These are phyloP conservation scores for Leccinum broughii DNA, from an alignment of 768 basidiomycete genomes.

Conservation along the genomic window DNA sequence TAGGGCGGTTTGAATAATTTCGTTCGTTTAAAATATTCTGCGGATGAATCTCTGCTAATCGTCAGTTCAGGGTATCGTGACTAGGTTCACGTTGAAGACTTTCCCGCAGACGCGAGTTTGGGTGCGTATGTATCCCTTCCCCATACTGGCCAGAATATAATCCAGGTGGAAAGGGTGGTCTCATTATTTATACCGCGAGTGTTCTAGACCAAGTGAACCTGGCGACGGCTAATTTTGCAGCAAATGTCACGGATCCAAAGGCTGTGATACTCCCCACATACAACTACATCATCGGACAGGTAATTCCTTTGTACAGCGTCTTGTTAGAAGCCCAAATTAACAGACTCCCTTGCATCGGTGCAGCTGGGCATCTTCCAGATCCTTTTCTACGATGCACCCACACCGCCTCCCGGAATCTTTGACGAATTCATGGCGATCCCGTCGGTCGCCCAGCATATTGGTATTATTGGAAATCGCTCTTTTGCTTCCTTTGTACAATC, in stretches of 20 bases:
- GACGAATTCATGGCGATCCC: conserved; percentile 29
- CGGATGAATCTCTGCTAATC: background rate
- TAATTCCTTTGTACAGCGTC: too few species aligned
- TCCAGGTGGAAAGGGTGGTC: conserved; percentile 45
- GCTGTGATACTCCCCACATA: conserved; percentile 44
- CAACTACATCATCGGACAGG: conserved; percentile 24
- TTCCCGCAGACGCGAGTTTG: conserved; percentile 59
- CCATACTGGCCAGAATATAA: background rate
- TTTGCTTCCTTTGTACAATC: conserved; percentile 19
- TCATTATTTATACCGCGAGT: conserved; percentile 32
- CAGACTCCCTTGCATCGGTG: background rate
- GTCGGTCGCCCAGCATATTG: background rate
- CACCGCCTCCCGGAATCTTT: conserved; percentile 19
- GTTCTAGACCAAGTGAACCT: conserved; percentile 13
- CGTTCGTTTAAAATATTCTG: conserved; percentile 23
- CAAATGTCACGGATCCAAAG: conserved; percentile 23
- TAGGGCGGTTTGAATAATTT: conserved; percentile 69
- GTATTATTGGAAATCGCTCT: conserved; percentile 9
- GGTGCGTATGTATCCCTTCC: conserved; percentile 39
- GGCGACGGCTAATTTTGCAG: conserved; percentile 25
- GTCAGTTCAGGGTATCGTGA: conserved; percentile 52
- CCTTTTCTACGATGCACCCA: conserved; percentile 56
- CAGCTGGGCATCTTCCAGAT: conserved; percentile 28
- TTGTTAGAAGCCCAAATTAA: background rate
- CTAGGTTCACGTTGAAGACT: conserved; percentile 53